phyloP scores from a whole-genome alignment of 768 basidiomycete species.

The Pleurotus cornucopiae region DNA sequence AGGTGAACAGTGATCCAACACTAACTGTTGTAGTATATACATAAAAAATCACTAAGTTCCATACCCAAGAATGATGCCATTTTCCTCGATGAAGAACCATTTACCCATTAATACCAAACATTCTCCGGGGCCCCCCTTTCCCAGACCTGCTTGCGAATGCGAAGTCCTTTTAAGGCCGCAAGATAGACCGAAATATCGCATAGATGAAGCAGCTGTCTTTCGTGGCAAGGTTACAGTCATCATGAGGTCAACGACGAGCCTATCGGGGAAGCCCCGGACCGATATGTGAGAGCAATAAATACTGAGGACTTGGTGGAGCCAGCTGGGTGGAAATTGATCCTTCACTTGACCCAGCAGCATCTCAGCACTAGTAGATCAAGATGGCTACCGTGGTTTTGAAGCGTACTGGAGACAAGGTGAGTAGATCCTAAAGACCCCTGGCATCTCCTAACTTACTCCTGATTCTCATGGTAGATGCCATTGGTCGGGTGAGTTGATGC shows the following conservation, averaged over 20 bases:
- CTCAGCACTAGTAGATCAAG: conserved; percentile 7
- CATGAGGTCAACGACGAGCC: neutral
- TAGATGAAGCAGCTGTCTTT: too few relatives aligned
- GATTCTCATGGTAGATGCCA: conserved; percentile 49
- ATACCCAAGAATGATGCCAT: too few relatives aligned
- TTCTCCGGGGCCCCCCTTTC: too few relatives aligned
- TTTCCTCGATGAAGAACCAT: too few relatives aligned
- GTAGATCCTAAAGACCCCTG: conserved; percentile 1
- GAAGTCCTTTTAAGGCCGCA: too few relatives aligned
- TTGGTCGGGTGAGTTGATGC: conserved; percentile 52
- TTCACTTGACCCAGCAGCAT: conserved; percentile 7
- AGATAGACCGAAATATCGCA: too few relatives aligned
- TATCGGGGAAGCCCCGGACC: conserved; percentile 4
- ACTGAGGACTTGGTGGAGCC: neutral
- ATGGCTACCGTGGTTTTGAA: conserved; percentile 56
- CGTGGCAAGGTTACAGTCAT: neutral
- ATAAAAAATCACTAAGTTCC: too few relatives aligned
- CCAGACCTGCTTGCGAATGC: too few relatives aligned
- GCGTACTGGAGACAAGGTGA: conserved; percentile 57
- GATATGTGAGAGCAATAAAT: conserved; percentile 4
- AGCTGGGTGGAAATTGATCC: neutral
- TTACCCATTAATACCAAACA: too few relatives aligned
- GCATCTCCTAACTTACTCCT: neutral
- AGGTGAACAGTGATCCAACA: too few relatives aligned
- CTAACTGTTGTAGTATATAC: too few relatives aligned